Percentiles rank a stretch among this genome's conserved stretches.
phyloP scores from a whole-genome alignment of 768 basidiomycete genomes.

The Termitomyces eurrhizus region DNA sequence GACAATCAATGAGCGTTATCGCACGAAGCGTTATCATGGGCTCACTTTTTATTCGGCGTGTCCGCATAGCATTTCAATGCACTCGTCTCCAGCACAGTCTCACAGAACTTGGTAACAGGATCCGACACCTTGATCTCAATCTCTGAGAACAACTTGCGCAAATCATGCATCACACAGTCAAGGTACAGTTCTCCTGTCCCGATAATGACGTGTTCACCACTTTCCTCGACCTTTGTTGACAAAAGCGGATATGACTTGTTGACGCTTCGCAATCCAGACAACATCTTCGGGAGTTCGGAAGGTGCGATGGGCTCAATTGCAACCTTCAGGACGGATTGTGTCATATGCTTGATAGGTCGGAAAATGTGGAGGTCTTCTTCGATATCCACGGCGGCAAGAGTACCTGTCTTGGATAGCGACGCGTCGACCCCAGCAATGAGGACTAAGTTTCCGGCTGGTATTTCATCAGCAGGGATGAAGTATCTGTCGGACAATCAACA shows the following conservation, averaged over 20 bases:
- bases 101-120: conserved; percentile 96
- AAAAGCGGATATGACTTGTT: conserved; percentile 97
- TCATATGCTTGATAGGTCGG: conserved; percentile 94
- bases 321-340: conserved; percentile 94
- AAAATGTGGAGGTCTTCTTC: conserved; percentile 93
- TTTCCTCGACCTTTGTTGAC: conserved; percentile 95
- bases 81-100: conserved; percentile 96
- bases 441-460: conserved; percentile 89
- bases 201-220: conserved; percentile 94
- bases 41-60: conserved; percentile 97
- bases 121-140: conserved; percentile 99
- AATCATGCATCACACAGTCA: conserved; percentile 95
- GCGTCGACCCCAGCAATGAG: conserved; percentile 91
- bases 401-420: conserved; percentile 94
- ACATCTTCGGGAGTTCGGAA: conserved; percentile 98
- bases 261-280: conserved; percentile 92
- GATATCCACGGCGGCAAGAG: conserved; percentile 66
- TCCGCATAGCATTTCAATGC: conserved; percentile 99
- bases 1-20: background rate
- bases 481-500: conserved; percentile 52
- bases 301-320: conserved; percentile 98
- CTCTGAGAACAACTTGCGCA: conserved; percentile 89
- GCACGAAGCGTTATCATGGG: conserved; percentile 3
- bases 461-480: conserved; percentile 84
- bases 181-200: conserved; percentile 97